Conservation (phyloP, 129 eudicot species). For the carrot (Daucus carota) region DH1_v3.0 NC_030381.2:42485501-42486000, state of each 20-base stretch:
- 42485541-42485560: too few relatives aligned
- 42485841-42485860: slow-evolving; percentile 5
- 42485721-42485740: background rate
- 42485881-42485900: slow-evolving; percentile 81
- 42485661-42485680: background rate
- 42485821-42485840: background rate
- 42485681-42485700: too few relatives aligned
- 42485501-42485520: background rate
- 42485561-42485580: background rate
- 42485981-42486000: slow-evolving; percentile 10
- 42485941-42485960: slow-evolving; percentile 84
- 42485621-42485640: background rate
- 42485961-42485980: slow-evolving; percentile 91
- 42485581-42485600: background rate
- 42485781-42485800: background rate
- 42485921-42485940: slow-evolving; percentile 94
- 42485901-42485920: slow-evolving; percentile 90
- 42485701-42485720: background rate
- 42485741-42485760: background rate
- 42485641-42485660: background rate
- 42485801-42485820: background rate
- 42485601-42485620: background rate
- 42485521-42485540: background rate
- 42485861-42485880: slow-evolving; percentile 42
- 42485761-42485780: too few relatives aligned